Evolutionary conservation across 2,329 filamentous ascomycete genomes (phyloP).

Genomic region (Cladorrhinum sp.): DNA sequence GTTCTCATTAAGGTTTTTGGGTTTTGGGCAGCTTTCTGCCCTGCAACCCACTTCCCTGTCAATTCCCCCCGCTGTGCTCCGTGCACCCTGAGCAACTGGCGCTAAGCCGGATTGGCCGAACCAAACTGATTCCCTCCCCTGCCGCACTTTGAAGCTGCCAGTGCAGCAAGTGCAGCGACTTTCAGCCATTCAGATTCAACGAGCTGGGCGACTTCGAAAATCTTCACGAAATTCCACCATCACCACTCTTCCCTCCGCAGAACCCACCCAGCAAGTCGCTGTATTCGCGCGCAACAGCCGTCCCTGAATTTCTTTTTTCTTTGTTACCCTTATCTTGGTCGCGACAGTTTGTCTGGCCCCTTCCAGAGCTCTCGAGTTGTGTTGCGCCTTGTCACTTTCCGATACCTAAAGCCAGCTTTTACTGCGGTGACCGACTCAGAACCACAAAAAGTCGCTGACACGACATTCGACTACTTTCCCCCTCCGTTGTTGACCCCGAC

Average conservation of each 20-base stretch:
- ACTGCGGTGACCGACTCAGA: slow-evolving; percentile 3
- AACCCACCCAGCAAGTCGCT: slow-evolving; percentile 3
- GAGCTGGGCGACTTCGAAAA: slow-evolving; percentile 7
- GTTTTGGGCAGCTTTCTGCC: not conserved
- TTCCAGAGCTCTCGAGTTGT: slow-evolving; percentile 1
- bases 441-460: slow-evolving; percentile 3
- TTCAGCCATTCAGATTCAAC: not conserved
- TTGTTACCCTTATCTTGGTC: slow-evolving; percentile 20
- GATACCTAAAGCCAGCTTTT: not conserved
- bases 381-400: slow-evolving; percentile 13
- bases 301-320: slow-evolving; percentile 6
- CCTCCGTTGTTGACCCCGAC: slow-evolving; percentile 2
- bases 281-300: not conserved
- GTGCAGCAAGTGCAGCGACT: not conserved
- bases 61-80: not conserved
- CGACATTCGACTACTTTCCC: not conserved
- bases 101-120: not conserved
- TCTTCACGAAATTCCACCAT: slow-evolving; percentile 6
- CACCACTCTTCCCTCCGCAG: not conserved
- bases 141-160: slow-evolving; percentile 2
- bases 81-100: not conserved
- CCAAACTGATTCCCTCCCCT: not conserved
- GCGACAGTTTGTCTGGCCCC: slow-evolving; percentile 8
- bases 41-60: not conserved
- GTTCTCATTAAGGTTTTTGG: not conserved